Conservation (phyloP, 306 rosid genomes). For the Geum urbanum region DNA sequence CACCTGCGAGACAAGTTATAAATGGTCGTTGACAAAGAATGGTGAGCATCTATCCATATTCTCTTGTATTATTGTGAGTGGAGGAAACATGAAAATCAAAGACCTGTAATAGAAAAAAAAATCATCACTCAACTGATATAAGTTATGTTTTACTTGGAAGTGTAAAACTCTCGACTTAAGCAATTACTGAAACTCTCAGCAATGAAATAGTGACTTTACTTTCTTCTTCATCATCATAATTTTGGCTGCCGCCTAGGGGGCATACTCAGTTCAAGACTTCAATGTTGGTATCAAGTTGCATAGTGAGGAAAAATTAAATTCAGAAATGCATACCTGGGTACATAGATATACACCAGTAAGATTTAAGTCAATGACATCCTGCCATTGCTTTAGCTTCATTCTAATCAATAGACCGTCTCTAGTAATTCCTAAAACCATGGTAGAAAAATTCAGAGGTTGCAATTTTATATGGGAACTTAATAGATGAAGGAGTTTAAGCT, state of each 20-base stretch:
- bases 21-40: neutral
- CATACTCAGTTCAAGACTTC: conserved; percentile 22
- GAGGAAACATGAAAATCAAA: neutral
- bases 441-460: conserved; percentile 16
- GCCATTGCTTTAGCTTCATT: conserved; percentile 93
- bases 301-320: conserved; percentile 7
- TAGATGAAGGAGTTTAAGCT: conserved; percentile 14
- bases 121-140: conserved; percentile 6
- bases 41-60: neutral
- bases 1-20: conserved; percentile 50
- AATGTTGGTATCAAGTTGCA: conserved; percentile 14
- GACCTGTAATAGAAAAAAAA: neutral
- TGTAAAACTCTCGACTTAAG: neutral
- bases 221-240: conserved; percentile 91
- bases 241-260: conserved; percentile 79
- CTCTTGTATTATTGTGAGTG: neutral
- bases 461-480: neutral
- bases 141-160: neutral
- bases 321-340: conserved; percentile 54
- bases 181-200: neutral
- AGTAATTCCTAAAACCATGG: conserved; percentile 69
- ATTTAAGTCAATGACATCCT: conserved; percentile 89
- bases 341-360: conserved; percentile 92
- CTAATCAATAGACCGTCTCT: conserved; percentile 90
- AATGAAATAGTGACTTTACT: conserved; percentile 38